Base-by-base conservation (phyloP, 2,329 filamentous ascomycete genomes). In the Penicillium crustosum region DNA sequence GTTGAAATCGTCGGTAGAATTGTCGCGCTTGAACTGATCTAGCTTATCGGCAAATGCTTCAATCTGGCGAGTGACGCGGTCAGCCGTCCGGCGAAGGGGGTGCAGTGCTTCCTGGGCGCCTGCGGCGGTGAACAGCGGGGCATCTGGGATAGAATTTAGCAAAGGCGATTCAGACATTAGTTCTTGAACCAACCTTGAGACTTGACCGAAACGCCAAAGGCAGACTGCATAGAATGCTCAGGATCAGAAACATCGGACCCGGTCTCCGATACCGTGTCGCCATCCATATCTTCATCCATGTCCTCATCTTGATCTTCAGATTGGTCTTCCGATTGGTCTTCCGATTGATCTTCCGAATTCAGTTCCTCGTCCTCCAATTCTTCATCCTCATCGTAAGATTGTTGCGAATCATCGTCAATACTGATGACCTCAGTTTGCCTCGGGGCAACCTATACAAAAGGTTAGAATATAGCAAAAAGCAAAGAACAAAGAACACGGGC, bases 31-130 rank as follows among this genome's bases (percentile, higher is more conserved):
- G 73, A 92, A 93, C 54, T 86, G 83, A 76, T 97, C 93, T 23
- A 97, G 82, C 51, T 86, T 85, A 70, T 89, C 88, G 38, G 93
- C 92, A 71, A 97, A 97, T 44, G 86, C 83, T 76, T 96, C 91
- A 58, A 96, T 90, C 75, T 96, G 91, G 61, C 87, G 86, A 50
- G 89, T 89, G 33, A 90, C 86, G 43, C 84, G 82, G 64, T 90
- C 84, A 59, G 86, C 86, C 65, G 86, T 85, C 62, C 83, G 81
- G 71, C 85, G 84, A 62, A 89, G 76, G 19, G 85, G 85, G 64
- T 84, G 82, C 31, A 87, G 73, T 33, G 81, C 79, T 66, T 83
- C 77, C 53, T 78, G 76, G 21, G 81, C 75, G 61, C 80, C 78
- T 25, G 78, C 75, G 17, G 77, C 74, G 35, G 79, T 79, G 54